These are phyloP conservation scores for Skeletonema marinoi DNA, from an alignment of 108 stramenopile species.

Conservation along the genomic window DNA sequence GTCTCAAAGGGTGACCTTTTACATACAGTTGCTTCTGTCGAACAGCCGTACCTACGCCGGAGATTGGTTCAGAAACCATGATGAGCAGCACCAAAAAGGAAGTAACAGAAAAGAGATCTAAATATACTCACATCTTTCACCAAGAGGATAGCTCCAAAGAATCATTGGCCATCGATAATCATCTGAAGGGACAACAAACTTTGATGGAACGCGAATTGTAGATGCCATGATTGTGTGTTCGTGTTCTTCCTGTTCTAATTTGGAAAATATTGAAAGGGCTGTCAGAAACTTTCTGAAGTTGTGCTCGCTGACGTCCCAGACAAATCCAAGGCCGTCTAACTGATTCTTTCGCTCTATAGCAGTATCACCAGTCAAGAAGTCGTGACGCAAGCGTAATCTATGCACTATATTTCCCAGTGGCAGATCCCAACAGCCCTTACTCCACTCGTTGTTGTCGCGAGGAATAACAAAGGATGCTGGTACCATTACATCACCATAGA, in stretches of 20 bases:
- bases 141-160: slow-evolving; percentile 75
- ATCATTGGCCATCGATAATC: slow-evolving; percentile 67
- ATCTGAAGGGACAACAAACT: slow-evolving; percentile 66
- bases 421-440: slow-evolving; percentile 71
- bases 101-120: too few relatives aligned
- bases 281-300: slow-evolving; percentile 58
- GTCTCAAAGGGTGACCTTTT: slow-evolving; percentile 62
- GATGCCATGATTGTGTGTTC: slow-evolving; percentile 14
- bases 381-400: slow-evolving; percentile 65
- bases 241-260: slow-evolving; percentile 37
- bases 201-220: slow-evolving; percentile 62
- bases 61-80: too few relatives aligned
- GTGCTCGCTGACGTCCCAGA: slow-evolving; percentile 74
- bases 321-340: slow-evolving; percentile 74
- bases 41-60: slow-evolving; percentile 46
- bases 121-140: slow-evolving; percentile 61
- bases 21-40: slow-evolving; percentile 83
- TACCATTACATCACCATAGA: slow-evolving; percentile 65
- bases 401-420: slow-evolving; percentile 69
- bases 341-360: slow-evolving; percentile 51
- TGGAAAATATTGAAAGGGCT: slow-evolving; percentile 59
- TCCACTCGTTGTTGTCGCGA: slow-evolving; percentile 50
- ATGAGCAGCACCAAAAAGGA: too few relatives aligned
- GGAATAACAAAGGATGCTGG: slow-evolving; percentile 79
- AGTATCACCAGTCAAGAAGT: slow-evolving; percentile 58